Percentiles rank a stretch among this genome's conserved stretches.
phyloP scores from a whole-genome alignment of 139 green algal genomes.

The Diplosphaera chodatii region DNA sequence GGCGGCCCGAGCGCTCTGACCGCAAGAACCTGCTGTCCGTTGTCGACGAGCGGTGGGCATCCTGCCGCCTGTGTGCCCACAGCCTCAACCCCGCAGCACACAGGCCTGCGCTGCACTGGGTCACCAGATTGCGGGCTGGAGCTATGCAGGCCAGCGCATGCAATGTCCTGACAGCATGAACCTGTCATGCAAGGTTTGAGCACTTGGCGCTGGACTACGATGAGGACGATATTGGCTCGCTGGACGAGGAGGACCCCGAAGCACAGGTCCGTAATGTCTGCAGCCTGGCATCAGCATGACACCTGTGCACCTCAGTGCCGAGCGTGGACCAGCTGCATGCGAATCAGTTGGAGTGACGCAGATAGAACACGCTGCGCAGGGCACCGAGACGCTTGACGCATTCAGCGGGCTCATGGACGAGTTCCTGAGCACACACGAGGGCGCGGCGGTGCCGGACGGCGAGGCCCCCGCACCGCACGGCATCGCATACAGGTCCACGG shows the following conservation, averaged over 20 bases:
- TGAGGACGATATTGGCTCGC: constrained; percentile 61
- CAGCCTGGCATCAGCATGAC: no score
- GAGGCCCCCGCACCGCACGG: neutral
- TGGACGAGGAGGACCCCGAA: constrained; percentile 49
- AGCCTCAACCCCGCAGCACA: no score
- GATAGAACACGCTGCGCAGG: neutral
- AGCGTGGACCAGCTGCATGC: no score
- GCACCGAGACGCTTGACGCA: neutral
- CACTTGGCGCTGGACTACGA: constrained; percentile 65
- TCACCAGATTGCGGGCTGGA: neutral
- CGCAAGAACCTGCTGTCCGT: constrained; percentile 34
- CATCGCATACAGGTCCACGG: neutral
- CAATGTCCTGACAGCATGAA: no score
- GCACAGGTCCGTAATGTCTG: constrained; percentile 2
- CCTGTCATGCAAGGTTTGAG: constrained; percentile 39
- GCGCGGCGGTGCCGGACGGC: constrained; percentile 13
- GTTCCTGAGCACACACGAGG: constrained; percentile 52
- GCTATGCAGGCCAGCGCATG: neutral
- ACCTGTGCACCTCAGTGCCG: no score
- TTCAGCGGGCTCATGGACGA: constrained; percentile 68
- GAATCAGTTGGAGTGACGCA: no score
- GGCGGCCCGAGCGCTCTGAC: constrained; percentile 62
- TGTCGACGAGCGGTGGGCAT: constrained; percentile 47
- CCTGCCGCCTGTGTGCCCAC: no score
- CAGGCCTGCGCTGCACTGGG: no score